Evolutionary conservation across 2,329 filamentous ascomycete species (phyloP).

Genomic region (Penicillium vulpinum): DNA sequence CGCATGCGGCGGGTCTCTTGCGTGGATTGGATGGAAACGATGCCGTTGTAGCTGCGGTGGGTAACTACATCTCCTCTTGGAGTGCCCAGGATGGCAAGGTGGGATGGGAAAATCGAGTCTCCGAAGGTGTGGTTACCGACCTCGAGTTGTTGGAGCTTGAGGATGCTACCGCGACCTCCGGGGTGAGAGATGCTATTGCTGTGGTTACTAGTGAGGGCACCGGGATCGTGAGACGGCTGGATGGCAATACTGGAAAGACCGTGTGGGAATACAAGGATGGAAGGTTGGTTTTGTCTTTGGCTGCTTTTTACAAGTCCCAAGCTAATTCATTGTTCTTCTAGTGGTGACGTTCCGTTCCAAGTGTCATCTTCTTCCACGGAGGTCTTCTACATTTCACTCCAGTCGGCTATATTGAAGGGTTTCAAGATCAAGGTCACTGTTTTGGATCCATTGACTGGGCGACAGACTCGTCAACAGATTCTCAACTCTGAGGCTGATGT

Average conservation of each 20-base stretch:
- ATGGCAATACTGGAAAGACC: slow-evolving; percentile 69
- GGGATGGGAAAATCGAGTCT: slow-evolving; percentile 68
- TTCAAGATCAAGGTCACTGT: slow-evolving; percentile 75
- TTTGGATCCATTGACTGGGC: slow-evolving; percentile 72
- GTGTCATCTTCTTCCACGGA: slow-evolving; percentile 67
- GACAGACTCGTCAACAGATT: slow-evolving; percentile 68
- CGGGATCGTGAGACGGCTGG: slow-evolving; percentile 67
- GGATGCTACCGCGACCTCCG: slow-evolving; percentile 52
- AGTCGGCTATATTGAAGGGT: slow-evolving; percentile 63
- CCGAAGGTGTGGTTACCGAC: slow-evolving; percentile 44
- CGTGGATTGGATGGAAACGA: slow-evolving; percentile 77
- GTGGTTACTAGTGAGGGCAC: slow-evolving; percentile 58
- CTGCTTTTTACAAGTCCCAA: neutral
- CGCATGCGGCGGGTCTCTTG: slow-evolving; percentile 48
- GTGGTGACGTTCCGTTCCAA: slow-evolving; percentile 72
- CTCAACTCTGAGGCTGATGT: slow-evolving; percentile 76
- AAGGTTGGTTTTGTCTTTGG: slow-evolving; percentile 41
- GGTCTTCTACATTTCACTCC: slow-evolving; percentile 75
- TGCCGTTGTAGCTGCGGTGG: slow-evolving; percentile 72
- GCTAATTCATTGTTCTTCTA: slow-evolving; percentile 35
- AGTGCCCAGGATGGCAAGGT: slow-evolving; percentile 77
- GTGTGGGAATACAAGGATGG: slow-evolving; percentile 76
- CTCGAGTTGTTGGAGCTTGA: slow-evolving; percentile 75
- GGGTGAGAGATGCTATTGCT: slow-evolving; percentile 63
- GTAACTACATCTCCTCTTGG: slow-evolving; percentile 73